Conservation (phyloP, 768 basidiomycete genomes). For the Trametes cinnabarina region DNA sequence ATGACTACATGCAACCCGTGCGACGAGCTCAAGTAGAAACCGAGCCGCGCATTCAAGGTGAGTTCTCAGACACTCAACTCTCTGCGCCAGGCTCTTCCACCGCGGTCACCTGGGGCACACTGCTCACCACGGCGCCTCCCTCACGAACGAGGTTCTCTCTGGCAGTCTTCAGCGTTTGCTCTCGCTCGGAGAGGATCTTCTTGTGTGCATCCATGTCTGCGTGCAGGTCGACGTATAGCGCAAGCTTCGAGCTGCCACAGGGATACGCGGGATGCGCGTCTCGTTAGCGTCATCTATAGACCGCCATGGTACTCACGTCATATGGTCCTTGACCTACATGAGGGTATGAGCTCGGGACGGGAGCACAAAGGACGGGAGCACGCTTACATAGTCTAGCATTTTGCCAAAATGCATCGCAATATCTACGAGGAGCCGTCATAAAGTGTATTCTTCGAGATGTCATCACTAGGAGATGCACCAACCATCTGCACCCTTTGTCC, state of each 20-base stretch:
- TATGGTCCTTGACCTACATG: constrained; percentile 43
- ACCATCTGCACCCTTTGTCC: constrained; percentile 57
- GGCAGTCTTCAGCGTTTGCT: constrained; percentile 35
- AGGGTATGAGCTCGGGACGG: background rate
- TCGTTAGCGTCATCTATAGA: background rate
- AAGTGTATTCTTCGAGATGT: background rate
- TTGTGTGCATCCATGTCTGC: constrained; percentile 42
- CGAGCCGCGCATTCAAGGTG: too few relatives aligned
- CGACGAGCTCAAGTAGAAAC: too few relatives aligned
- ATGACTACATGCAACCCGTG: too few relatives aligned
- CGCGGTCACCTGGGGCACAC: too few relatives aligned
- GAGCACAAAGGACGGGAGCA: constrained; percentile 7
- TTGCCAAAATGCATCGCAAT: constrained; percentile 41
- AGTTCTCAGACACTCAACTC: too few relatives aligned
- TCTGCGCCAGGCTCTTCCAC: too few relatives aligned
- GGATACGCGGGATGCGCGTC: background rate
- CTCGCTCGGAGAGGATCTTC: constrained; percentile 39
- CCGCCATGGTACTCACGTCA: constrained; percentile 37
- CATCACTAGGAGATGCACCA: background rate
- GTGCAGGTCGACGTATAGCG: constrained; percentile 45
- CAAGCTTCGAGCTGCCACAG: constrained; percentile 39
- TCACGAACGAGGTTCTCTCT: constrained; percentile 39
- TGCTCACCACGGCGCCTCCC: constrained; percentile 38
- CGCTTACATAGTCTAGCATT: constrained; percentile 49
- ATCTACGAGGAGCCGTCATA: constrained; percentile 32